Percentiles rank a stretch among this genome's conserved stretches.
These are phyloP conservation scores for Fusarium proliferatum DNA, from an alignment of 2,329 filamentous ascomycete genomes.

Conservation along the genomic window DNA sequence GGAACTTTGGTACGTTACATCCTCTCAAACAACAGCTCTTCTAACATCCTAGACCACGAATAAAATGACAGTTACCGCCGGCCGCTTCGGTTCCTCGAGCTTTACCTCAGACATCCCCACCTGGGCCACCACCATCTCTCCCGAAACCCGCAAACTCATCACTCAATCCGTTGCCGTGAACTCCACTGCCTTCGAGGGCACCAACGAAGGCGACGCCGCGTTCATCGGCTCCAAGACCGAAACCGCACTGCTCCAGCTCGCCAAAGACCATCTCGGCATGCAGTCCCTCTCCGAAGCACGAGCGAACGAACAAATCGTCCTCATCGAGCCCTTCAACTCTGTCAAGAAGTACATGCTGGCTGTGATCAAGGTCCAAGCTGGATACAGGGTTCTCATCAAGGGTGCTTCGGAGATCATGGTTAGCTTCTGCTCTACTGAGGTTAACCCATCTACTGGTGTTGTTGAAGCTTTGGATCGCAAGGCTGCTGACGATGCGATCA, in stretches of 20 bases:
- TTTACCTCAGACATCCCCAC: slow-evolving; percentile 47
- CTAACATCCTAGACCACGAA: slow-evolving; percentile 57
- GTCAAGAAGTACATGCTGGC: slow-evolving; percentile 78
- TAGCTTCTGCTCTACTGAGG: slow-evolving; percentile 60
- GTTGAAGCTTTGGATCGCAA: slow-evolving; percentile 60
- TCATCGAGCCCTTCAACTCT: slow-evolving; percentile 81
- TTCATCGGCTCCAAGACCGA: slow-evolving; percentile 85
- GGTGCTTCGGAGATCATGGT: slow-evolving; percentile 73
- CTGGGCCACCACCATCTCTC: slow-evolving; percentile 39
- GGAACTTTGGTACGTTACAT: slow-evolving; percentile 56
- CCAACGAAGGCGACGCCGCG: slow-evolving; percentile 70
- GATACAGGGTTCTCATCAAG: slow-evolving; percentile 70
- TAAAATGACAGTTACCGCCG: slow-evolving; percentile 74
- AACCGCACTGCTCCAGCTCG: slow-evolving; percentile 76
- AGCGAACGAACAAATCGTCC: slow-evolving; percentile 67
- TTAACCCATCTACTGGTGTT: slow-evolving; percentile 58
- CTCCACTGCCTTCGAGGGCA: slow-evolving; percentile 81
- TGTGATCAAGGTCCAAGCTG: slow-evolving; percentile 64
- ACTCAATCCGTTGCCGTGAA: slow-evolving; percentile 65
- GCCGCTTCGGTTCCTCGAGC: slow-evolving; percentile 62
- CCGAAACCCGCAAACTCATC: slow-evolving; percentile 43
- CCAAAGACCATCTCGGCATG: slow-evolving; percentile 74
- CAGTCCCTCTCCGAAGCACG: slow-evolving; percentile 72
- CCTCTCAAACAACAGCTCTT: too few relatives aligned
- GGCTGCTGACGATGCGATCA: slow-evolving; percentile 72